phyloP scores from a whole-genome alignment of 805 yeast species.

The Debaryomyces prosopidis region DNA sequence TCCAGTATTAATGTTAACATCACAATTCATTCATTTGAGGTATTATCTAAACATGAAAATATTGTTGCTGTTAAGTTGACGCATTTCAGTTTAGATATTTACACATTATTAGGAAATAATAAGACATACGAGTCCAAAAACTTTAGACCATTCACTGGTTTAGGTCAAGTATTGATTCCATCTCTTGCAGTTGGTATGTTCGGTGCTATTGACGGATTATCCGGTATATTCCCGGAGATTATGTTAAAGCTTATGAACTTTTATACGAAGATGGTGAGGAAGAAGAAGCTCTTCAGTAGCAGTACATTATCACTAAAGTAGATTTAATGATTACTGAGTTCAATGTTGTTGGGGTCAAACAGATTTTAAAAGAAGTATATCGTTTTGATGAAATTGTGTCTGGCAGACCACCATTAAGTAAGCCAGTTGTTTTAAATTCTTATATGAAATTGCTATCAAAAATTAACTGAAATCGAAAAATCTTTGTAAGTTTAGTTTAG shows the following conservation, averaged over 20 bases:
- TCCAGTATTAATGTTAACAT: constrained; percentile 31
- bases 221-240: constrained; percentile 22
- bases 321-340: constrained; percentile 28
- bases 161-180: constrained; percentile 26
- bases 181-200: constrained; percentile 20
- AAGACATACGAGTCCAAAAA: constrained; percentile 11
- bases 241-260: constrained; percentile 16
- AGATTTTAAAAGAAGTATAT: constrained; percentile 17
- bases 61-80: constrained; percentile 35
- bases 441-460: constrained; percentile 10
- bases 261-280: constrained; percentile 14
- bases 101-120: constrained; percentile 18
- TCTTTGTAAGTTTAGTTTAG: no score
- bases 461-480: not conserved
- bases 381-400: constrained; percentile 23
- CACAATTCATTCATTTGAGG: constrained; percentile 19
- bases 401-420: constrained; percentile 33
- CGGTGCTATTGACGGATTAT: constrained; percentile 27
- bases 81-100: constrained; percentile 21
- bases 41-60: constrained; percentile 30
- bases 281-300: constrained; percentile 19
- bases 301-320: constrained; percentile 17
- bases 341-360: constrained; percentile 31
- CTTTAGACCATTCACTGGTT: constrained; percentile 25
- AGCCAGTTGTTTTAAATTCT: constrained; percentile 5